Evolutionary conservation across 2,329 filamentous ascomycete species (phyloP), one percentile per base, ranked within the genome.

Genomic region (Penicillium sp.): DNA sequence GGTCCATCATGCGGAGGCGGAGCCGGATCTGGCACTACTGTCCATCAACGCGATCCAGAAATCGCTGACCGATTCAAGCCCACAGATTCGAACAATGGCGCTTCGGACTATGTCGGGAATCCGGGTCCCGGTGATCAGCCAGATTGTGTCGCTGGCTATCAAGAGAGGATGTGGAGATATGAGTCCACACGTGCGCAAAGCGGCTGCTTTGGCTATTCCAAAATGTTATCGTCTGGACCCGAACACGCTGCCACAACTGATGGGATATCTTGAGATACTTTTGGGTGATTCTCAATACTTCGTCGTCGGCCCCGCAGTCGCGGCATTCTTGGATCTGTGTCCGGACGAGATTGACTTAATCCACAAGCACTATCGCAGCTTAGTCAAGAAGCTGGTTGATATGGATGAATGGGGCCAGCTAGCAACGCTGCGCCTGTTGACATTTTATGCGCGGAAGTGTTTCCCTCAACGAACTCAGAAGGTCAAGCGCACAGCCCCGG

Each of bases 41-140:
- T 96, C 92, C 58, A 97, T 99, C 83, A 99, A 99, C 77, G 96
- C 94, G 7, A 97, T 99, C 67, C 94, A 99, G 72, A 97, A 97
- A 76, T 96, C 93, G 10, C 84, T 99, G 57, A 96, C 92, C 25
- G 94, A 99, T 75, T 82, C 87, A 57, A 97, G 92, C 72, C 91
- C 94, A 1, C 90, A 96, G 70, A 87, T 97, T 21, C 88, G 94
- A 64, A 91, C 93, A 23, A 87, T 99, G 68, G 94, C 94, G 0
- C 82, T 99, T 60, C 91, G 92, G 62, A 96, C 94, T 63, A 99
- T 99, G 93, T 95, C 92, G 0, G 92, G 91, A 13, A 97, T 99
- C 62, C 85, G 90, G n/a, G 93, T 99, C 1, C 93, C 94, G 0
- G 92, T 97, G 50, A 99, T 99, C 75, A 96, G 91, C 68, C 94